Evolutionary conservation across 2,329 filamentous ascomycete species (phyloP), one percentile per base, ranked within the genome.

Genomic region (Pochonia chlamydosporia): DNA sequence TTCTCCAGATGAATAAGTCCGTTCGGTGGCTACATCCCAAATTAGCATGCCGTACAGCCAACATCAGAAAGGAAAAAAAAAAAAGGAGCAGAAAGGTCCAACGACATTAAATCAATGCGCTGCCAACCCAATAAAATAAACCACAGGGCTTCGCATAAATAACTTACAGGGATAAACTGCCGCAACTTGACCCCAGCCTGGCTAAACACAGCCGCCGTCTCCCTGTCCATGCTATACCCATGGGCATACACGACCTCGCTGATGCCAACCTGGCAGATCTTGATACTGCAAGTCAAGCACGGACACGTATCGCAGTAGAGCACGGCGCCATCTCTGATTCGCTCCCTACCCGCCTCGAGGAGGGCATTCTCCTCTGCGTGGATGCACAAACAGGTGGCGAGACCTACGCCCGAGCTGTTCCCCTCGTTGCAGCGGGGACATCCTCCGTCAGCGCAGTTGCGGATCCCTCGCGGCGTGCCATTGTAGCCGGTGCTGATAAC

Each of bases 321-420:
- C 43, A 89, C 87, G 31, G 87, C 81, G 4, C 84, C 87, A 47
- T 89, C 85, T 18, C 89, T 76, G 56, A 99, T 89, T 49, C 93
- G 78, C 67, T 97, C 93, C 57, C 93, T 76, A 1, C 93, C 93
- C 18, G 93, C 93, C 72, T 99, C 93, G 9, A 99, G 75, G 49
- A 99, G 75, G 1, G 93, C 93, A 64, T 99, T 99, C 70, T 99
- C 93, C 71, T 99, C 93, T 1, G 93, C 93, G 65, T 99, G 93
- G n/a, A 99, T 81, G 65, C 93, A 99, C 43, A 97, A 76, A 61
- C 93, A 99, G 5, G 92, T 96, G 4, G 84, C 82, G 18, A 99
- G 76, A 1, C 80, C 83, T 40, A 84, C 76, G 21, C 93, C 93
- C 37, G 75, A 75, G 25, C 78, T 77, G 47, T 81, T 76, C 5